These are phyloP conservation scores for Phaffia australis DNA, from an alignment of 768 basidiomycete species.

Conservation along the genomic window DNA sequence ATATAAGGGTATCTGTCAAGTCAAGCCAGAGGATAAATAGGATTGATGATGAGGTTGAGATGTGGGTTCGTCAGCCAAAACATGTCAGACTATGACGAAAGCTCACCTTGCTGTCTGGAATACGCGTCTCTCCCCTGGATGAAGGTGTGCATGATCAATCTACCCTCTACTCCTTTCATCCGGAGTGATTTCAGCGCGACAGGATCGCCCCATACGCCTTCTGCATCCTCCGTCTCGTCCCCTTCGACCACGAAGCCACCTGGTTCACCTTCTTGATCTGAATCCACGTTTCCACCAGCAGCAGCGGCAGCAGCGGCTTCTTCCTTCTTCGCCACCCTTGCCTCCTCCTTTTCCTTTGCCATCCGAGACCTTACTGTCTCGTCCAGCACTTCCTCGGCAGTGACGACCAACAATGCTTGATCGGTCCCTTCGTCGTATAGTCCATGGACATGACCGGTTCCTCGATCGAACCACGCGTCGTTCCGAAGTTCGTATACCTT, in stretches of 20 bases:
- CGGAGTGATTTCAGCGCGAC: slow-evolving; percentile 45
- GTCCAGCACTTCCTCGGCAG: slow-evolving; percentile 31
- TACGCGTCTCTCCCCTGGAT: slow-evolving; percentile 36
- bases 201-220: slow-evolving; percentile 49
- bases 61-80: slow-evolving; percentile 7
- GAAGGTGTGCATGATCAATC: slow-evolving; percentile 34
- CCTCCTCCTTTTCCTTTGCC: slow-evolving; percentile 35
- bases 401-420: slow-evolving; percentile 37
- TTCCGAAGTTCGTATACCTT: slow-evolving; percentile 92
- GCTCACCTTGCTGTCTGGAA: slow-evolving; percentile 42
- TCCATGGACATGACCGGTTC: slow-evolving; percentile 91
- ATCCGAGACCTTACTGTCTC: slow-evolving; percentile 14
- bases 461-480: slow-evolving; percentile 86
- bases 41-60: slow-evolving; percentile 24
- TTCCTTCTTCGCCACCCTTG: slow-evolving; percentile 53
- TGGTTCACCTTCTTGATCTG: background rate
- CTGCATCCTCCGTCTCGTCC: slow-evolving; percentile 57
- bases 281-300: too few species aligned
- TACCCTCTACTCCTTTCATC: slow-evolving; percentile 44
- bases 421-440: slow-evolving; percentile 46
- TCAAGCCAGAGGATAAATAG: background rate
- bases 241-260: slow-evolving; percentile 57
- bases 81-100: slow-evolving; percentile 12
- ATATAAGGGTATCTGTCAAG: slow-evolving; percentile 79
- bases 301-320: slow-evolving; percentile 7